Evolutionary conservation across 805 yeast genomes (phyloP).

Genomic region (Diddensiella santjacobensis): DNA sequence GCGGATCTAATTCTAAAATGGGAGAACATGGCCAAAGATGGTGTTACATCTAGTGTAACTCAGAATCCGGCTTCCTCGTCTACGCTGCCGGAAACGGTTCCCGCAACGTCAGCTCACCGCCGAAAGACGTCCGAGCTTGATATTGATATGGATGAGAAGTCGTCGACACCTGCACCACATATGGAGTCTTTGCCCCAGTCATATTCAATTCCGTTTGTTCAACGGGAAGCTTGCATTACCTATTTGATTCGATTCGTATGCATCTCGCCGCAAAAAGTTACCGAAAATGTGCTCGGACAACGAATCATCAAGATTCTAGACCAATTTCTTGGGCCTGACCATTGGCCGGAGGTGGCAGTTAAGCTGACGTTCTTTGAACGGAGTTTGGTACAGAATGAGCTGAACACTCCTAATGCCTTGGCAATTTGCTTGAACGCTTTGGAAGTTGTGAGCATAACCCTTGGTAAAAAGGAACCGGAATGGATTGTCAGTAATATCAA

Average conservation of each 20-base stretch:
- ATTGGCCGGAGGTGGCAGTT: conserved; percentile 88
- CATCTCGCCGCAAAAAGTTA: conserved; percentile 75
- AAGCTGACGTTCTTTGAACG: conserved; percentile 85
- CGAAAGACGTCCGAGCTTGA: conserved; percentile 12
- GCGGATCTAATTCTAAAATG: conserved; percentile 82
- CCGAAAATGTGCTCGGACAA: conserved; percentile 78
- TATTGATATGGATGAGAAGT: background rate
- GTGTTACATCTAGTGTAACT: too few species aligned
- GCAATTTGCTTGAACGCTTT: conserved; percentile 86
- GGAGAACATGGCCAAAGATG: conserved; percentile 52
- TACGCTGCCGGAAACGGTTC: conserved; percentile 27
- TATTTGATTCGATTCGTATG: conserved; percentile 85
- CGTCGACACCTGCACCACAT: conserved; percentile 3
- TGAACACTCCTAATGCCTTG: conserved; percentile 52
- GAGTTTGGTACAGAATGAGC: conserved; percentile 74
- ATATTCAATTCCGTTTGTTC: conserved; percentile 66
- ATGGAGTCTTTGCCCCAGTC: conserved; percentile 41
- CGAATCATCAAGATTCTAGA: conserved; percentile 77
- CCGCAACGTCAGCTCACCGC: conserved; percentile 4
- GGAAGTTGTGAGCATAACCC: conserved; percentile 79
- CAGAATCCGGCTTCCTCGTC: conserved; percentile 13
- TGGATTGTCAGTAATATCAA: conserved; percentile 77
- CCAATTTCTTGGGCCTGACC: conserved; percentile 62
- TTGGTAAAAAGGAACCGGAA: conserved; percentile 67
- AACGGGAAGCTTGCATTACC: conserved; percentile 86